Evolutionary conservation across 495 filamentous ascomycete genomes (phyloP).

Genomic region (Peziza echinospora): DNA sequence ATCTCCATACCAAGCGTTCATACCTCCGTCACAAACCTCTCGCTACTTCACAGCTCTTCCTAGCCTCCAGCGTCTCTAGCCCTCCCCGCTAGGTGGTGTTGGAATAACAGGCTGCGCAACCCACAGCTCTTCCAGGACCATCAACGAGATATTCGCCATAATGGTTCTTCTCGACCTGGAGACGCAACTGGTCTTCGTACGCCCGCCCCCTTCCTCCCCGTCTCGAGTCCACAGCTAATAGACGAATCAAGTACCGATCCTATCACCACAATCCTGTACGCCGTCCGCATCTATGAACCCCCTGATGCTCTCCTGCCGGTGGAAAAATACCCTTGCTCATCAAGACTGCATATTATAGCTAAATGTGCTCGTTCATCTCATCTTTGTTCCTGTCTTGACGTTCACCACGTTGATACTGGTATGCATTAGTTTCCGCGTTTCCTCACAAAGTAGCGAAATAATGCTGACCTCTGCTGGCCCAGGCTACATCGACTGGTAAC

Average conservation of each 20-base stretch:
- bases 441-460: no score
- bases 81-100: no score
- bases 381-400: constrained; percentile 67
- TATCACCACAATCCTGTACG: constrained; percentile 72
- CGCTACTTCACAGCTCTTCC: no score
- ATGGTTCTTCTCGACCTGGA: constrained; percentile 26
- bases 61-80: no score
- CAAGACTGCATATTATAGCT: constrained; percentile 28
- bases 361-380: constrained; percentile 77
- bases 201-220: constrained; percentile 4
- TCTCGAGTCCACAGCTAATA: constrained; percentile 5
- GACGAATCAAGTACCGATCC: constrained; percentile 52
- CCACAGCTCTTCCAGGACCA: no score
- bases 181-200: constrained; percentile 28
- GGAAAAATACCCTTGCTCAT: neutral
- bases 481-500: constrained; percentile 21
- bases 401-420: constrained; percentile 64
- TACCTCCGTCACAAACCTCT: no score
- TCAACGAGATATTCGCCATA: no score
- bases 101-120: no score
- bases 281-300: neutral
- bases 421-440: no score
- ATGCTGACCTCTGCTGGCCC: neutral
- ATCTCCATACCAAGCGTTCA: no score
- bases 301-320: neutral